A percentile compares a stretch with the other conserved stretches of the same genome.
These are phyloP conservation scores for Cyclospora cayetanensis DNA, from an alignment of 169 alveolate genomes.

Conservation along the genomic window DNA sequence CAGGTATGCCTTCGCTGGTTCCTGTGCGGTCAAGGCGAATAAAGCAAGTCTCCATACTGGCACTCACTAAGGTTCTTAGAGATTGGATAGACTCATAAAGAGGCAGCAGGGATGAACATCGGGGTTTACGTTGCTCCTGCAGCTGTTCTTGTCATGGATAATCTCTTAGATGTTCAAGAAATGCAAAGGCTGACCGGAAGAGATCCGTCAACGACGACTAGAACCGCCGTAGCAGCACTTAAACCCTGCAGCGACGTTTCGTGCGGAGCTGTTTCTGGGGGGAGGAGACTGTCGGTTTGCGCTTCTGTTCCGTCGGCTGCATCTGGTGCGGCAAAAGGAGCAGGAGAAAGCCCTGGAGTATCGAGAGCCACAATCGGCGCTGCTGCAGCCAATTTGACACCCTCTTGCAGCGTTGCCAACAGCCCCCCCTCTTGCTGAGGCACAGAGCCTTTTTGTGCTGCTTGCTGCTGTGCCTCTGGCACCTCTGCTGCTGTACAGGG, in stretches of 20 bases:
- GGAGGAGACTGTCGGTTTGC: background rate
- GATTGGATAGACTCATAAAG: background rate
- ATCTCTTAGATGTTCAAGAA: too few relatives aligned
- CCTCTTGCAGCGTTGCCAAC: background rate
- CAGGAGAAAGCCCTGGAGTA: slow-evolving; percentile 38
- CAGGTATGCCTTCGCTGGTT: slow-evolving; percentile 24
- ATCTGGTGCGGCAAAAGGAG: background rate
- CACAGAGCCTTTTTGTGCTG: background rate
- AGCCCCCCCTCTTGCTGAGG: background rate
- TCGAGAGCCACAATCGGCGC: slow-evolving; percentile 56
- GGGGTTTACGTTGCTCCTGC: background rate
- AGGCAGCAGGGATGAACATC: background rate
- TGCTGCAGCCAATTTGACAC: slow-evolving; percentile 4
- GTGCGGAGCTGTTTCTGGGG: slow-evolving; percentile 19
- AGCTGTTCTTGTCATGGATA: background rate
- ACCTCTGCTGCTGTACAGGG: background rate
- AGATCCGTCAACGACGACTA: slow-evolving; percentile 42
- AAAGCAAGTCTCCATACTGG: background rate
- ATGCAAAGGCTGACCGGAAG: slow-evolving; percentile 13
- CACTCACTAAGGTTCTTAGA: too few relatives aligned
- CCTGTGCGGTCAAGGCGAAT: too few relatives aligned
- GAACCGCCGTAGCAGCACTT: slow-evolving; percentile 35
- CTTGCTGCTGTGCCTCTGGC: background rate
- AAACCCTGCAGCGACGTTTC: slow-evolving; percentile 29
- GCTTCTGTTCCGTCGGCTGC: background rate